Evolutionary conservation across 345 rosid genomes (phyloP), one percentile per base, ranked within the genome.

Genomic region (Hibiscus tridactylites): DNA sequence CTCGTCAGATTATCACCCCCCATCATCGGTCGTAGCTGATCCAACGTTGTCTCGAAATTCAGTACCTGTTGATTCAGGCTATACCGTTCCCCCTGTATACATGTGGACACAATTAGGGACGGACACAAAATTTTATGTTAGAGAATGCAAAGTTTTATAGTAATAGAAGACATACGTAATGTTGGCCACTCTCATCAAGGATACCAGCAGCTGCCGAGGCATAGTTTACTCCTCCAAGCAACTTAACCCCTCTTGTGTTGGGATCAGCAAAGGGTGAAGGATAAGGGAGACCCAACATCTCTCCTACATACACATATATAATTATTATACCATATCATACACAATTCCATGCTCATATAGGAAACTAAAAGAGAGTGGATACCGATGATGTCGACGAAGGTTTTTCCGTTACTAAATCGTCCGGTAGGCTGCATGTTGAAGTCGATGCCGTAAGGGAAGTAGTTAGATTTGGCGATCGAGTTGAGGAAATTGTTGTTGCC

Each of bases 181-280:
- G 83, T 83, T 58, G 84, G 74, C 97, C 99, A 3, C 89, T 80
- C 73, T 83, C 88, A 28, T 92, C 93, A 29, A 95, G 97, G 61
- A 95, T 89, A 28, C 99, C 99, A 2, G 89, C 97, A 31, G 96
- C 97, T 11, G 96, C 97, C 16, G 97, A 92, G 5, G 99, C 97
- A 56, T 88, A 88, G 75, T 95, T 90, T 61, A 92, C 83, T 37
- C 97, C 99, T 64, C 81, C 81, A 4, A 92, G 85, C 17, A 90
- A 42, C 79, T 81, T 84, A 12, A 31, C 52, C 63, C 94, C 98
- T 17, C 46, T 11, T 17, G 97, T 80, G 63, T 71, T 78, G 15
- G 96, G 92, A 80, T 91, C 87, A 3, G 96, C 88, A 74, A 80
- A 90, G 28, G 91, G 61, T 12, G 82, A 83, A 53, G 94, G 96